Conservation (phyloP, 768 basidiomycete species). For the Pleurotus cornucopiae region DNA sequence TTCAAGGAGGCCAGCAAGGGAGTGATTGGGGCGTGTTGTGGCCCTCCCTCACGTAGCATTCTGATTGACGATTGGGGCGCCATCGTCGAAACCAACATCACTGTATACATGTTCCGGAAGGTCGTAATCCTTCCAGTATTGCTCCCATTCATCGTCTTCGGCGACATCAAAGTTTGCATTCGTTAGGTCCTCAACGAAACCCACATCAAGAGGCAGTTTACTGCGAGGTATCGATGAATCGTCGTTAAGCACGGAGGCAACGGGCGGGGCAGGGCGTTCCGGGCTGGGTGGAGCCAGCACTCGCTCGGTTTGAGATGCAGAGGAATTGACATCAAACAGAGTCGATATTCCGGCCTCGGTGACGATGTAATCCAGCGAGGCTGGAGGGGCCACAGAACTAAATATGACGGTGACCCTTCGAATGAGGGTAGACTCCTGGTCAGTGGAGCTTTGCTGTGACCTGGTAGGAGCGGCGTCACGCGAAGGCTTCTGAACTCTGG, state of each 20-base stretch:
- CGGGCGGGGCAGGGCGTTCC: slow-evolving; percentile 3
- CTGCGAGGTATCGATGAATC: background rate
- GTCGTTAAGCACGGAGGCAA: background rate
- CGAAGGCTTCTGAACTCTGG: slow-evolving; percentile 21
- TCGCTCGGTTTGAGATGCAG: background rate
- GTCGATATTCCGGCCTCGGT: slow-evolving; percentile 50
- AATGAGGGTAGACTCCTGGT: slow-evolving; percentile 48
- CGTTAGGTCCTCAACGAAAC: slow-evolving; percentile 23
- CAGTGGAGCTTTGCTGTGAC: slow-evolving; percentile 10
- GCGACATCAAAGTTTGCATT: slow-evolving; percentile 12
- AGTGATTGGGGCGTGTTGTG: no score
- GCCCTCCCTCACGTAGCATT: no score
- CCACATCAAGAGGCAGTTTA: slow-evolving; percentile 25
- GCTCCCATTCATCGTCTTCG: slow-evolving; percentile 44
- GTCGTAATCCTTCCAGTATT: slow-evolving; percentile 37
- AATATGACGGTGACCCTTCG: slow-evolving; percentile 78
- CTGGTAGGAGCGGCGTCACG: background rate
- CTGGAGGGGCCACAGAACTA: slow-evolving; percentile 53
- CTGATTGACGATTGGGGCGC: no score
- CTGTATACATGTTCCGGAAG: slow-evolving; percentile 34
- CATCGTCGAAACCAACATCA: slow-evolving; percentile 11
- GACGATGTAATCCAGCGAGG: slow-evolving; percentile 74
- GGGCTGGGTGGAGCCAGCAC: slow-evolving; percentile 13
- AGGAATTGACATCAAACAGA: slow-evolving; percentile 18
- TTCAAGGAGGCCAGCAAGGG: no score